A percentile compares a stretch with the other conserved stretches of the same genome.
Evolutionary conservation across 2,329 filamentous ascomycete species (phyloP).

Genomic region (Phialemoniopsis sp.): DNA sequence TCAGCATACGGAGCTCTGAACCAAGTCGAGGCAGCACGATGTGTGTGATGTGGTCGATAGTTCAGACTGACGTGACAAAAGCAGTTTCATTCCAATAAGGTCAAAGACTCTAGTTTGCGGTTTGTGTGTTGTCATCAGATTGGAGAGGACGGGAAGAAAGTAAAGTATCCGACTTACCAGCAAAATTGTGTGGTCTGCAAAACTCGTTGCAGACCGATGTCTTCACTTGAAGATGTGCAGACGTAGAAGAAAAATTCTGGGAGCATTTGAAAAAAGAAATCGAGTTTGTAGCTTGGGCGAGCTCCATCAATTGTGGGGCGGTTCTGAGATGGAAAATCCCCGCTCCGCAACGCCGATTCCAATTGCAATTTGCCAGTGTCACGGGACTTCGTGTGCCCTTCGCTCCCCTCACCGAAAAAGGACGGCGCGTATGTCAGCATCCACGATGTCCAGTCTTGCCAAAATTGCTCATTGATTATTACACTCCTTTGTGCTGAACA

Average conservation of each 20-base stretch:
- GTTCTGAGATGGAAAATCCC: conserved; percentile 8
- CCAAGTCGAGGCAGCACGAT: conserved; percentile 9
- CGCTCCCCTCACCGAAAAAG: no score
- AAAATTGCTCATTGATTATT: no score
- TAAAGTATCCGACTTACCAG: conserved; percentile 16
- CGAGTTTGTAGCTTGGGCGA: conserved; percentile 15
- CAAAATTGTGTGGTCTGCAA: no score
- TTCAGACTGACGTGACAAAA: conserved; percentile 94
- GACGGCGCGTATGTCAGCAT: no score
- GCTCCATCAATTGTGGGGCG: conserved; percentile 7
- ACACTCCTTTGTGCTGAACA: no score
- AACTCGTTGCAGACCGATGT: no score
- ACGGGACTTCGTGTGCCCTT: no score
- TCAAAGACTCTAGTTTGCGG: conserved; percentile 99
- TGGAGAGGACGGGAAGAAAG: conserved; percentile 5
- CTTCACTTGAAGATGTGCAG: conserved; percentile 8
- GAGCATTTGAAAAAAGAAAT: conserved; percentile 10
- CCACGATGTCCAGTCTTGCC: no score
- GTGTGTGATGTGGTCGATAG: conserved; percentile 15
- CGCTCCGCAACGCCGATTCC: conserved; percentile 1
- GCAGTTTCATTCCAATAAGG: conserved; percentile 75
- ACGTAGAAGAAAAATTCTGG: conserved; percentile 1
- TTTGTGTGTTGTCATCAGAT: conserved; percentile 74
- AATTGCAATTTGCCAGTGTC: no score
- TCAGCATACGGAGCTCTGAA: not conserved